phyloP scores from a whole-genome alignment of 306 rosid genomes.

The Trifolium subterraneum region DNA sequence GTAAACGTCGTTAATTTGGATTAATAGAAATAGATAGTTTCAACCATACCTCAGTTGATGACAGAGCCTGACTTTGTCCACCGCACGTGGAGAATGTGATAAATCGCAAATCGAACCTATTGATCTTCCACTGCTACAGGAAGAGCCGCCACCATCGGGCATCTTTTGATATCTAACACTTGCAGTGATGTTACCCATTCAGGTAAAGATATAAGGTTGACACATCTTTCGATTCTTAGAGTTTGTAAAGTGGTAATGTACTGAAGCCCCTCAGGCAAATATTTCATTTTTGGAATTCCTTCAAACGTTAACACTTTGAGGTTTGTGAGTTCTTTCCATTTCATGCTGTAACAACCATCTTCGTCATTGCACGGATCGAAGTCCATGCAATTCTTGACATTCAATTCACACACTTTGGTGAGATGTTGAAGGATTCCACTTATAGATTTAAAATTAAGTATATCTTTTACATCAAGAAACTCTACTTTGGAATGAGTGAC shows the following conservation, averaged over 20 bases:
- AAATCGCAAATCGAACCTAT: no score
- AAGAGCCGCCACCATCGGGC: no score
- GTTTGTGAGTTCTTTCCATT: no score
- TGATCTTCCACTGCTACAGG: no score
- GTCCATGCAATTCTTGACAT: rapidly evolving
- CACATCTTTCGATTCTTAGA: rapidly evolving
- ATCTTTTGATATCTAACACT: rapidly evolving
- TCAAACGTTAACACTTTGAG: rapidly evolving
- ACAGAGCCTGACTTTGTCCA: no score
- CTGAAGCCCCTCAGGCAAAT: constrained; percentile 1
- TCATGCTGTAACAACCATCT: constrained; percentile 10
- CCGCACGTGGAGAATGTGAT: no score
- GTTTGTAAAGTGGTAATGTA: constrained; percentile 10
- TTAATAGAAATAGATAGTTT: no score
- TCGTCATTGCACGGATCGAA: constrained; percentile 18
- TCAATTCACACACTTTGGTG: not conserved
- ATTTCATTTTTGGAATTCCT: not conserved
- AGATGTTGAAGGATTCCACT: not conserved
- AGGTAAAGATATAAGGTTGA: not conserved
- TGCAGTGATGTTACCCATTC: constrained; percentile 7
- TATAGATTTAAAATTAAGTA: not conserved
- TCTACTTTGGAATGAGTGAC: not conserved
- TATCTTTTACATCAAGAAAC: rapidly evolving
- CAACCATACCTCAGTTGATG: no score
- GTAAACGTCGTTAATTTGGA: no score